Evolutionary conservation across 2,329 filamentous ascomycete species (phyloP).

Genomic region (Penicillium italicum): DNA sequence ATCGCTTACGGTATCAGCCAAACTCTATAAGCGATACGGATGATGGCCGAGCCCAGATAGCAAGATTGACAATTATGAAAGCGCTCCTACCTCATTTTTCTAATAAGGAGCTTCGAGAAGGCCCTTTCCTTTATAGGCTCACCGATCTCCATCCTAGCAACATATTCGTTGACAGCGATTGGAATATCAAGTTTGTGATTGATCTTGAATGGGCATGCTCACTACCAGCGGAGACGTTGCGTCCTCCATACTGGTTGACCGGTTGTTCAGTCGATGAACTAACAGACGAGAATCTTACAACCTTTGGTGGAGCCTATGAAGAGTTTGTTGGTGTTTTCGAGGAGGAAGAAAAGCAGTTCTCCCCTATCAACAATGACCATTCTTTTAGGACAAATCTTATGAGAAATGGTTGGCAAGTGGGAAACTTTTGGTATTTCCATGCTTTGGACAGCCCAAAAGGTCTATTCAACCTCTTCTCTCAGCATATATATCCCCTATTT

Average conservation of each 20-base stretch:
- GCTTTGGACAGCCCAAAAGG: too few species aligned
- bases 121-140: conserved; percentile 35
- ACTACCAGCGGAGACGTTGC: conserved; percentile 22
- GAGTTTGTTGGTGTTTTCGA: conserved; percentile 23
- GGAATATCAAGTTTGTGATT: conserved; percentile 27
- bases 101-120: conserved; percentile 28
- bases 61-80: conserved; percentile 29
- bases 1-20: conserved; percentile 32
- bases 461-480: background rate
- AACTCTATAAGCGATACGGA: conserved; percentile 29
- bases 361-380: background rate
- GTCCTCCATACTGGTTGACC: conserved; percentile 26
- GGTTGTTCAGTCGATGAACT: conserved; percentile 13
- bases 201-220: conserved; percentile 30
- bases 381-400: background rate
- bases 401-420: too few species aligned
- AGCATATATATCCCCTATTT: conserved; percentile 26
- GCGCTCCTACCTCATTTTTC: conserved; percentile 27
- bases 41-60: conserved; percentile 33
- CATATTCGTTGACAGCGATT: conserved; percentile 32
- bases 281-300: conserved; percentile 5
- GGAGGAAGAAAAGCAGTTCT: conserved; percentile 15
- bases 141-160: conserved; percentile 42
- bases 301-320: conserved; percentile 10
- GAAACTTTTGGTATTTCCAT: too few species aligned